Conservation (phyloP, 2,329 filamentous ascomycete species). For the Colletotrichum sublineola region DNA sequence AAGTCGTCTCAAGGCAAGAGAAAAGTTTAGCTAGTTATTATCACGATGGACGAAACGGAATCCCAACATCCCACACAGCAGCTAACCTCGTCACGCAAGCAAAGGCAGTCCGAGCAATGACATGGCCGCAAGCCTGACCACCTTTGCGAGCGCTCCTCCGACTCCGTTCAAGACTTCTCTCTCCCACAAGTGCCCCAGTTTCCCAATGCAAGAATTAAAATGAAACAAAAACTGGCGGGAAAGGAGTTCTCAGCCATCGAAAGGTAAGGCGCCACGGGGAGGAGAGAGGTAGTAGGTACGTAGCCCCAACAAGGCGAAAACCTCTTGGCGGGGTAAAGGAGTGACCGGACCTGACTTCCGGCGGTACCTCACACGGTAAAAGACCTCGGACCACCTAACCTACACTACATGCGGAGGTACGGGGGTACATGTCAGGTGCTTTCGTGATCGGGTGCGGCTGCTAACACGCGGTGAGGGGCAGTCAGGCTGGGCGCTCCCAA, state of each 20-base stretch:
- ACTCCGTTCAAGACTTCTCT: background rate
- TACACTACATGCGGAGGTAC: background rate
- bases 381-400: background rate
- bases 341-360: background rate
- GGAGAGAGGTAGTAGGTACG: constrained; percentile 9
- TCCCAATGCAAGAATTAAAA: background rate
- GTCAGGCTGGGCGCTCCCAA: constrained; percentile 1
- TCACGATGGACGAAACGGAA: constrained; percentile 21
- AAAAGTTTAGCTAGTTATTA: constrained; percentile 16
- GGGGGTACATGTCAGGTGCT: constrained; percentile 38
- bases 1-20: background rate
- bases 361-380: background rate
- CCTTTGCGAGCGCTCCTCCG: constrained; percentile 3
- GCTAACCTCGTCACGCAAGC: constrained; percentile 37
- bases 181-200: background rate
- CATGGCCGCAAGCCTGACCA: constrained; percentile 27
- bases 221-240: background rate
- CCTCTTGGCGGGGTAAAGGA: constrained; percentile 2
- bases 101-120: constrained; percentile 11
- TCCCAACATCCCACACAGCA: constrained; percentile 31
- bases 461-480: constrained; percentile 11
- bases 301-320: background rate
- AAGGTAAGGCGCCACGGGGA: constrained; percentile 4
- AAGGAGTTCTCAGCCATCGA: background rate
- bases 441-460: constrained; percentile 33